A percentile compares a stretch with the other conserved stretches of the same genome.
phyloP scores from a whole-genome alignment of 2,329 filamentous ascomycete species.

The Microdochium paspali region DNA sequence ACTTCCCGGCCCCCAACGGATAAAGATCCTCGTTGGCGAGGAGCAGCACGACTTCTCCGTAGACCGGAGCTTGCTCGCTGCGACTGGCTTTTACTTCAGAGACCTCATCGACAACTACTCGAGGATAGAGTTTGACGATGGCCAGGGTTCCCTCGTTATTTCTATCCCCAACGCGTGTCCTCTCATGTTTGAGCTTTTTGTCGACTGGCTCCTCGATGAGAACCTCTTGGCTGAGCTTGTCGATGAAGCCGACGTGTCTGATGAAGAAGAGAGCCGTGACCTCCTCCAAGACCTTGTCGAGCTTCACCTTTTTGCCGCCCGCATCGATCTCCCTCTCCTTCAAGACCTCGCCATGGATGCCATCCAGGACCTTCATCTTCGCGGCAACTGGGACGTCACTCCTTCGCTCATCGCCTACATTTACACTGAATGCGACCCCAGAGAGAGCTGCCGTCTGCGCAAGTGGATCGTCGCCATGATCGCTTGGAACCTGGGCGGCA shows the following conservation, averaged over 20 bases:
- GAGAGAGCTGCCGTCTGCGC: constrained; percentile 40
- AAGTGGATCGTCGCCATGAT: constrained; percentile 53
- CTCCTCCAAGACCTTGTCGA: constrained; percentile 48
- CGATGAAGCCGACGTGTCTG: constrained; percentile 4
- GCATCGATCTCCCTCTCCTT: constrained; percentile 36
- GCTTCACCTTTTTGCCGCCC: constrained; percentile 47
- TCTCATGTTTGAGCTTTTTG: constrained; percentile 22
- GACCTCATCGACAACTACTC: constrained; percentile 11
- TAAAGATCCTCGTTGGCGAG: constrained; percentile 20
- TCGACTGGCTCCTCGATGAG: constrained; percentile 18
- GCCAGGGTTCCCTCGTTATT: constrained; percentile 12
- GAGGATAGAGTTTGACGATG: constrained; percentile 12
- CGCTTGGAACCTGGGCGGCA: constrained; percentile 40
- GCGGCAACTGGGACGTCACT: constrained; percentile 48
- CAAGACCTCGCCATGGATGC: constrained; percentile 50
- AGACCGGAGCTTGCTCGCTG: constrained; percentile 15
- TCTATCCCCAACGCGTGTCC: constrained; percentile 20
- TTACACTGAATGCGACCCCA: constrained; percentile 42
- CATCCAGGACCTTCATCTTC: constrained; percentile 49
- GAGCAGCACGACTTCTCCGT: constrained; percentile 17
- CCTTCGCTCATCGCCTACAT: constrained; percentile 40
- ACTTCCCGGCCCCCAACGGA: constrained; percentile 11
- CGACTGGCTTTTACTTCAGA: constrained; percentile 18
- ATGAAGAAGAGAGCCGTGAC: constrained; percentile 15
- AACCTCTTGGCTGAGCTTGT: background rate